These are phyloP conservation scores for Backusella westeae DNA, from an alignment of 192 early-diverging fungal species.

Conservation along the genomic window DNA sequence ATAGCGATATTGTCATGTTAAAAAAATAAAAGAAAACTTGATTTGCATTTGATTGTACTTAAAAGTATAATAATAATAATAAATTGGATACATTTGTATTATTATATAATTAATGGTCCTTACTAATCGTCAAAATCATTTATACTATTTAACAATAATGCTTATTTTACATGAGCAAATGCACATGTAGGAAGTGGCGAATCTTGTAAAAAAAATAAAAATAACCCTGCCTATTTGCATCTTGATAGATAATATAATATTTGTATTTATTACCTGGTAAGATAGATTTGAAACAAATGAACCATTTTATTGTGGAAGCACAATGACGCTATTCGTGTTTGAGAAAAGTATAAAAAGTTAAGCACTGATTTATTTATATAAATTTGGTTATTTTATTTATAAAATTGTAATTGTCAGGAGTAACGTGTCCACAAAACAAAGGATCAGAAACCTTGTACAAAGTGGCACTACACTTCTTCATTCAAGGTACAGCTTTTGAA, in stretches of 20 bases:
- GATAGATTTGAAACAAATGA: not conserved
- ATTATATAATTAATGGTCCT: too few species aligned
- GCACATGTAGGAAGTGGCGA: not conserved
- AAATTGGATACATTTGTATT: too few species aligned
- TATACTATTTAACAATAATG: too few species aligned
- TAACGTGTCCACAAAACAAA: not conserved
- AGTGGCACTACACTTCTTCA: not conserved
- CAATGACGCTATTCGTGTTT: constrained; percentile 7
- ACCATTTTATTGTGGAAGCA: constrained; percentile 2
- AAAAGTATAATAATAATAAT: too few species aligned
- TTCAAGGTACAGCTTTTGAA: not conserved
- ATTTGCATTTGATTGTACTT: not conserved
- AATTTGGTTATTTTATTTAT: not conserved
- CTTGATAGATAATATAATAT: not conserved
- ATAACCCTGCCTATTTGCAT: not conserved
- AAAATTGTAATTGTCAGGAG: not conserved
- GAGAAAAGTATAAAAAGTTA: not conserved
- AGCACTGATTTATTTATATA: not conserved
- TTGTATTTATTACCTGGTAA: not conserved
- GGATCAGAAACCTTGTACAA: not conserved
- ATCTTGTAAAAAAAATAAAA: not conserved
- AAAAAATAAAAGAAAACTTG: not conserved
- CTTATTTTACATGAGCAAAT: not conserved
- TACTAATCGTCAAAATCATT: too few species aligned
- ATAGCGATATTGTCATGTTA: not conserved